These are phyloP conservation scores for Penicillium salamii DNA, from an alignment of 495 filamentous ascomycete genomes.

Conservation along the genomic window DNA sequence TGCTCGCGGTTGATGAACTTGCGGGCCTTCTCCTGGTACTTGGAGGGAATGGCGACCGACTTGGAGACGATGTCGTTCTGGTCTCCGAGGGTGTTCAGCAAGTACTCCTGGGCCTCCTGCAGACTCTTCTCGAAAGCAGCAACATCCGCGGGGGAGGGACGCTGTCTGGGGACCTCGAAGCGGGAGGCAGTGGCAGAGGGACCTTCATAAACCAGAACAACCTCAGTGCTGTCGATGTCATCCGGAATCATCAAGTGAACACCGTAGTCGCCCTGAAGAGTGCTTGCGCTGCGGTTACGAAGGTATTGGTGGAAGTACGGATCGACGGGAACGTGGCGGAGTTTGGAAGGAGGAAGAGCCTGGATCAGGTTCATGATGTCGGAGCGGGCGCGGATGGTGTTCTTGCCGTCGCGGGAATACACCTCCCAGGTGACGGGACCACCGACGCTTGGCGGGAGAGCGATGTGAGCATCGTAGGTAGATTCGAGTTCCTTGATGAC, in stretches of 20 bases:
- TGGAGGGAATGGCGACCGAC: slow-evolving; percentile 67
- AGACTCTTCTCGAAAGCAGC: slow-evolving; percentile 66
- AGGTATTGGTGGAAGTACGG: slow-evolving; percentile 84
- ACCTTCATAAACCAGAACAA: slow-evolving; percentile 85
- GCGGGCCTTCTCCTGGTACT: slow-evolving; percentile 77
- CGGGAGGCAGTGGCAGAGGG: slow-evolving; percentile 47
- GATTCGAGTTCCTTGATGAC: slow-evolving; percentile 77
- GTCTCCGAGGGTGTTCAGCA: slow-evolving; percentile 65
- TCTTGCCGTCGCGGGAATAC: slow-evolving; percentile 80
- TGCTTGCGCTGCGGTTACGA: slow-evolving; percentile 57
- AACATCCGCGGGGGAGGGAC: slow-evolving; percentile 58
- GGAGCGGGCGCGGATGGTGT: slow-evolving; percentile 70
- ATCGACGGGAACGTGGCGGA: slow-evolving; percentile 69
- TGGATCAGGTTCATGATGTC: slow-evolving; percentile 79
- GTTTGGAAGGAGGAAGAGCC: slow-evolving; percentile 73
- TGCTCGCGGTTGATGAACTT: slow-evolving; percentile 78
- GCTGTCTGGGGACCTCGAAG: slow-evolving; percentile 67
- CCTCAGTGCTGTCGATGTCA: slow-evolving; percentile 56
- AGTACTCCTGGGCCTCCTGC: slow-evolving; percentile 66
- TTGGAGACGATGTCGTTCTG: slow-evolving; percentile 67
- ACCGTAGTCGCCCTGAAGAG: slow-evolving; percentile 68
- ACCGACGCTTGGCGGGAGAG: slow-evolving; percentile 62
- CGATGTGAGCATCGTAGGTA: slow-evolving; percentile 75
- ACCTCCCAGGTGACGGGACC: slow-evolving; percentile 75
- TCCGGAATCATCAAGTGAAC: slow-evolving; percentile 78